Percentiles rank a stretch among this genome's conserved stretches.
Evolutionary conservation across 2,329 filamentous ascomycete genomes (phyloP).

Genomic region (Pseudofabraea citricarpa): DNA sequence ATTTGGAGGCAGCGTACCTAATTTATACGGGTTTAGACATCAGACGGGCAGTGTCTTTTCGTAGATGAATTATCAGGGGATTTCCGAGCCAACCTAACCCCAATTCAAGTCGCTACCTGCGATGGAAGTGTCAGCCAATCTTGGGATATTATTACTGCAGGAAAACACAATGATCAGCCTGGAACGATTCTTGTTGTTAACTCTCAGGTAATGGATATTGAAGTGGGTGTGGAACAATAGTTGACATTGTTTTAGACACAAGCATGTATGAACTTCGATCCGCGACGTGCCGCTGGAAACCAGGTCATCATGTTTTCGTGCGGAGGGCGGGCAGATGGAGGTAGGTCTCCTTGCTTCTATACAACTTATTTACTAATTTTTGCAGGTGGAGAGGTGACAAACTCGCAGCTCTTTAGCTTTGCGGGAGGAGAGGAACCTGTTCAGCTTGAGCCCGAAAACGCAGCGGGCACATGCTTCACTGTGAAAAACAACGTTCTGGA

Average conservation of each 20-base stretch:
- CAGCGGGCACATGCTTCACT: conserved; percentile 40
- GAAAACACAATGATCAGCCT: conserved; percentile 44
- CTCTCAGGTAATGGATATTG: conserved; percentile 43
- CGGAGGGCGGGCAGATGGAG: conserved; percentile 51
- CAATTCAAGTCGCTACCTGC: conserved; percentile 36
- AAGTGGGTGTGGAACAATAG: too few relatives aligned
- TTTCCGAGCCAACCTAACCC: conserved; percentile 39
- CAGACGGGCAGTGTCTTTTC: conserved; percentile 36
- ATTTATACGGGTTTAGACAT: too few relatives aligned
- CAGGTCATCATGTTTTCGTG: conserved; percentile 53
- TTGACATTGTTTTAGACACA: conserved; percentile 36
- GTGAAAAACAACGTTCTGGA: conserved; percentile 39
- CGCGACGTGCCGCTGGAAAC: conserved; percentile 41
- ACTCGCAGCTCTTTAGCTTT: conserved; percentile 48
- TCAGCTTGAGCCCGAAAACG: conserved; percentile 40
- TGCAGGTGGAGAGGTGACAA: conserved; percentile 40
- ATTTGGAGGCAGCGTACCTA: too few relatives aligned
- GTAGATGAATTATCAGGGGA: conserved; percentile 39
- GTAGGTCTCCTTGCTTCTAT: conserved; percentile 20
- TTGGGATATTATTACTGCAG: conserved; percentile 41
- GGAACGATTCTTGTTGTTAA: conserved; percentile 48
- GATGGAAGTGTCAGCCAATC: conserved; percentile 34
- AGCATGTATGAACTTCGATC: conserved; percentile 55
- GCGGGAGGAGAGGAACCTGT: conserved; percentile 36
- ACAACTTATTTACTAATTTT: conserved; percentile 8